These are phyloP conservation scores for Aureobasidium leucospermi DNA, from an alignment of 2,329 filamentous ascomycete genomes.

Conservation along the genomic window DNA sequence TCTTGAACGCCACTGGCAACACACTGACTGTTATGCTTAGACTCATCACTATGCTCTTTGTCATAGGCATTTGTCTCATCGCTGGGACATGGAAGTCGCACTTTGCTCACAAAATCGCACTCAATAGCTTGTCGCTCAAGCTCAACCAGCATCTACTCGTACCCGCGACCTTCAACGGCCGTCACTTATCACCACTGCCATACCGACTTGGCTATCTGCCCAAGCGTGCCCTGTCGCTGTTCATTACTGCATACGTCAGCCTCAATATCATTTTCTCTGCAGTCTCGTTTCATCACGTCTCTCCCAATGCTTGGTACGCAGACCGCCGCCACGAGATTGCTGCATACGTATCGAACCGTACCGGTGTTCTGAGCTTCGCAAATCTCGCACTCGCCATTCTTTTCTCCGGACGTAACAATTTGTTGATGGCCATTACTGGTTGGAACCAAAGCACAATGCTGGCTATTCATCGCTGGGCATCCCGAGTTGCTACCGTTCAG, in stretches of 20 bases:
- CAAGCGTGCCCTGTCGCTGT: conserved; percentile 22
- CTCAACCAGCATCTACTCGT: background rate
- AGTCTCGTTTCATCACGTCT: conserved; percentile 18
- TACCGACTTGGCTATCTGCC: conserved; percentile 16
- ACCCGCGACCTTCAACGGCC: background rate
- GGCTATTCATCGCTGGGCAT: conserved; percentile 45
- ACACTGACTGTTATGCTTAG: conserved; percentile 5
- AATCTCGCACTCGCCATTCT: conserved; percentile 38
- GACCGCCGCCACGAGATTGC: conserved; percentile 24
- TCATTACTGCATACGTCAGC: conserved; percentile 23
- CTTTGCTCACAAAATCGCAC: conserved; percentile 11
- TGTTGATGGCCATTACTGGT: conserved; percentile 42
- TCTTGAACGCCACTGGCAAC: too few relatives aligned
- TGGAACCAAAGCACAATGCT: conserved; percentile 45
- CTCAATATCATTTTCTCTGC: conserved; percentile 27
- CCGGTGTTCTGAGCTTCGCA: conserved; percentile 35
- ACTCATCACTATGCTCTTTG: conserved; percentile 18
- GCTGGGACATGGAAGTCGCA: conserved; percentile 3
- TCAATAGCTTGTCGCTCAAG: background rate
- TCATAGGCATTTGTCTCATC: conserved; percentile 16
- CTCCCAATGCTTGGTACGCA: conserved; percentile 24
- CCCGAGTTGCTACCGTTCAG: conserved; percentile 39
- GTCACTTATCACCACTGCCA: background rate
- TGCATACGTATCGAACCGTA: conserved; percentile 33
- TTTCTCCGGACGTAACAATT: conserved; percentile 41